phyloP scores from a whole-genome alignment of 768 basidiomycete genomes.

The Rhodotorula graminis region DNA sequence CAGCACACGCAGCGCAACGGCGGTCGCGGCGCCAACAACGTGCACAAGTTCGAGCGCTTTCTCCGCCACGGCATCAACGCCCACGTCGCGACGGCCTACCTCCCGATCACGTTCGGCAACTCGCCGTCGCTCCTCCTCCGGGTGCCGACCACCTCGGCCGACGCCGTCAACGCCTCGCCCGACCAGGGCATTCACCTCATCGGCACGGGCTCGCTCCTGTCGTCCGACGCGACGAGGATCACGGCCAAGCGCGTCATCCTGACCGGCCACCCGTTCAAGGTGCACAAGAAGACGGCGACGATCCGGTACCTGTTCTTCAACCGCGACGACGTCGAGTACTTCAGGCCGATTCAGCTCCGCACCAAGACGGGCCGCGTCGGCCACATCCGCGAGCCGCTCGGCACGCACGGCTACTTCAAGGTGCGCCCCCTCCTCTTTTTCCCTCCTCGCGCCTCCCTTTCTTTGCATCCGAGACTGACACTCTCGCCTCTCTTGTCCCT shows the following conservation, averaged over 20 bases:
- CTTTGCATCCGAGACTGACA: background rate
- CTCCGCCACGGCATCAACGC: conserved; percentile 65
- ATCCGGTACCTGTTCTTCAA: conserved; percentile 99
- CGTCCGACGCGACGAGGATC: conserved; percentile 83
- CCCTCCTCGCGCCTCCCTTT: background rate
- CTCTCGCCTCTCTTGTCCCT: background rate
- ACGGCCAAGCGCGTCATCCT: conserved; percentile 90
- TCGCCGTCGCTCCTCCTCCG: conserved; percentile 41
- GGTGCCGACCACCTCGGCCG: conserved; percentile 22
- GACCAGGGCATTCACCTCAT: conserved; percentile 57
- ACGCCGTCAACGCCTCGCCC: conserved; percentile 10
- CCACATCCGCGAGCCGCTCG: conserved; percentile 84
- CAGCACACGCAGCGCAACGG: conserved; percentile 80
- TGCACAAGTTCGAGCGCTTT: conserved; percentile 92
- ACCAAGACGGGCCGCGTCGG: conserved; percentile 86
- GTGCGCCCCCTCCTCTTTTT: conserved; percentile 59
- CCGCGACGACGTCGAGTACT: conserved; percentile 81
- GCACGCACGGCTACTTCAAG: conserved; percentile 97
- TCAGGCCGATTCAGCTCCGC: conserved; percentile 84
- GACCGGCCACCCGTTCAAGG: conserved; percentile 92
- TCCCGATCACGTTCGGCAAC: conserved; percentile 74
- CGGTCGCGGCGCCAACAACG: conserved; percentile 87
- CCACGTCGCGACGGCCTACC: conserved; percentile 79
- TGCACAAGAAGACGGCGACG: conserved; percentile 94
- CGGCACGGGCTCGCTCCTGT: conserved; percentile 79